Percentiles rank a stretch among this genome's conserved stretches.
Conservation (phyloP, 2,329 filamentous ascomycete genomes). For the Arthrobotrys sinensis region DNA sequence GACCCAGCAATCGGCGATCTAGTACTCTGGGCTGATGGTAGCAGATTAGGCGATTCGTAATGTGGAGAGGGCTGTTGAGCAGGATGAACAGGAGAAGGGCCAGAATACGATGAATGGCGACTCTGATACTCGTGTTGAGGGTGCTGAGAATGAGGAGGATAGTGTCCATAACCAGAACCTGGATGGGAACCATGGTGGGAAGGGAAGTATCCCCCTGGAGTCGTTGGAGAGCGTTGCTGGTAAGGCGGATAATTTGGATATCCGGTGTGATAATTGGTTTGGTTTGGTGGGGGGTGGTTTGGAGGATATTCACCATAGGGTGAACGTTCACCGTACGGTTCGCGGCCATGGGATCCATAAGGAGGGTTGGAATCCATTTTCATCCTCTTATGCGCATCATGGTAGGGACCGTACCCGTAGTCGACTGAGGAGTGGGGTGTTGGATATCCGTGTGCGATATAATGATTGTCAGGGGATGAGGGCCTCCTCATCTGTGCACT, state of each 20-base stretch:
- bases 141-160: slow-evolving; percentile 47
- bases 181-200: slow-evolving; percentile 48
- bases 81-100: slow-evolving; percentile 47
- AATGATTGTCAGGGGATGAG: slow-evolving; percentile 54
- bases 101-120: slow-evolving; percentile 54
- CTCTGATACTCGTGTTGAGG: slow-evolving; percentile 48
- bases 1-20: slow-evolving; percentile 47
- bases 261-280: slow-evolving; percentile 52
- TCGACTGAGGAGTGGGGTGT: slow-evolving; percentile 56
- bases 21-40: slow-evolving; percentile 37
- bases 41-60: slow-evolving; percentile 54
- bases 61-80: slow-evolving; percentile 52
- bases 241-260: slow-evolving; percentile 58
- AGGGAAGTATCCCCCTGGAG: slow-evolving; percentile 56
- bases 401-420: slow-evolving; percentile 55
- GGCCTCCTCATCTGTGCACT: slow-evolving; percentile 56
- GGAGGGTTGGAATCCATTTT: slow-evolving; percentile 52
- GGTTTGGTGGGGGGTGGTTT: slow-evolving; percentile 35
- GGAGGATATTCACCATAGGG: slow-evolving; percentile 59
- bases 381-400: slow-evolving; percentile 55
- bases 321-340: slow-evolving; percentile 57
- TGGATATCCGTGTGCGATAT: slow-evolving; percentile 56
- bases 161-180: slow-evolving; percentile 40
- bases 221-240: slow-evolving; percentile 56
- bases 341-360: slow-evolving; percentile 47